Base-by-base conservation (phyloP, 805 yeast genomes). In the Hanseniaspora clermontiae region DNA sequence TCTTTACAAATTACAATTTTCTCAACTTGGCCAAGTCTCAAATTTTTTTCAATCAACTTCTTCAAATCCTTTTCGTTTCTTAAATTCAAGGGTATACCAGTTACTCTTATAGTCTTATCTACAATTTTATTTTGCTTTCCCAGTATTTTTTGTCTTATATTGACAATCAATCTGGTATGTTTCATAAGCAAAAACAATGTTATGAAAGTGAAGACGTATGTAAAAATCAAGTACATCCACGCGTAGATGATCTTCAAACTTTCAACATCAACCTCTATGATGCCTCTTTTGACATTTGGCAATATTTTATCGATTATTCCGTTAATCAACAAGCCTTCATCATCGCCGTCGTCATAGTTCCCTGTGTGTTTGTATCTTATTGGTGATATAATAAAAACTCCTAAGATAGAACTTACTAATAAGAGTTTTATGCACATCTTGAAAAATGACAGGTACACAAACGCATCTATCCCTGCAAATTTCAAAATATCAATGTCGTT, bases 391-490 rank as follows among this genome's bases (percentile, higher is more conserved):
- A 91, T 75, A 5, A 80, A 71, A 10, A 85, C 71, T 1, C 95
- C 89, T 63, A 87, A 79, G 2, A 86, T 58, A 49, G 87, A 77
- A 64, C 89, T 83, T 0, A 78, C 70, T 2, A 79, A 69, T 27
- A 91, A 68, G 9, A 87, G 72, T 65, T 80, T 80, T 50, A 90
- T 86, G 59, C 93, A 79, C 86, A 89, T 87, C 59, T 86, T 83
- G 77, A 93, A 93, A 66, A 91, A 90, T 3, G 89, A 89, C 36
- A 91, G 70, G 64, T 87, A 91, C 49, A 93, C 97, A 70, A 79
- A 89, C 0, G 97, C 97, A 70, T 91, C 98, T 46, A 91, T 70
- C 0, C 98, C 98, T 2, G 97, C 96, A 64, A 83, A 84, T 59
- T 88, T 91, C 51, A 91, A 74, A 1, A 93, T 78, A 58, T 88